These are phyloP conservation scores for Dalbergia oliveri DNA, from an alignment of 306 rosid genomes.

Conservation along the genomic window DNA sequence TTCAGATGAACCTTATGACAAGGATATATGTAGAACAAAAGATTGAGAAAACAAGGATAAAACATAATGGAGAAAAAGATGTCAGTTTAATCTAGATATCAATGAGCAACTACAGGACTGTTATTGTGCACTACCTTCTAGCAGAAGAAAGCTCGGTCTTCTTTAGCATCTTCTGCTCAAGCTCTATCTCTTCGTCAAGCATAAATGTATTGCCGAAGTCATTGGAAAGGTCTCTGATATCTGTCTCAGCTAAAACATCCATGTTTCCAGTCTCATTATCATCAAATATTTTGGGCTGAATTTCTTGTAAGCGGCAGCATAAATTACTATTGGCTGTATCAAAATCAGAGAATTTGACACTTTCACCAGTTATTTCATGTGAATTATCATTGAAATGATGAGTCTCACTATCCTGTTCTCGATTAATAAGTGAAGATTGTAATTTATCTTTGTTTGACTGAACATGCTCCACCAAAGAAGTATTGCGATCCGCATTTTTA, in stretches of 20 bases:
- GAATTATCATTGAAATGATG: slow-evolving; percentile 47
- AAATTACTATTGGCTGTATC: slow-evolving; percentile 37
- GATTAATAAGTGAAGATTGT: slow-evolving; percentile 37
- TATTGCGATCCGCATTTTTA: slow-evolving; percentile 46
- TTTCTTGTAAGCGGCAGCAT: slow-evolving; percentile 49
- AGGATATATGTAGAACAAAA: too few relatives aligned
- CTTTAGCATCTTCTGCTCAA: slow-evolving; percentile 70
- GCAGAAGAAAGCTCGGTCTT: slow-evolving; percentile 59
- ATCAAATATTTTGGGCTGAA: slow-evolving; percentile 30
- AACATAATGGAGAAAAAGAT: background rate
- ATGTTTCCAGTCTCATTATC: slow-evolving; percentile 54
- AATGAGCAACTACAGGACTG: slow-evolving; percentile 26
- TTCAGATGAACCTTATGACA: too few relatives aligned
- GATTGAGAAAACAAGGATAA: background rate
- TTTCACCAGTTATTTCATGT: slow-evolving; percentile 36
- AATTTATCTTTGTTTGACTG: slow-evolving; percentile 49
- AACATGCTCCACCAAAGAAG: slow-evolving; percentile 36
- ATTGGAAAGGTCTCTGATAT: slow-evolving; percentile 62
- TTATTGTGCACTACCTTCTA: slow-evolving; percentile 63
- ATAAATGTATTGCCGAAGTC: slow-evolving; percentile 89
- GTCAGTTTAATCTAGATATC: slow-evolving; percentile 8
- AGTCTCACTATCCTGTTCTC: slow-evolving; percentile 43
- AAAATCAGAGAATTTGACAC: slow-evolving; percentile 40
- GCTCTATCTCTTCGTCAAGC: slow-evolving; percentile 97
- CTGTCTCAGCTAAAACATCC: slow-evolving; percentile 51